Conservation (phyloP, 2,329 filamentous ascomycete species). For the Xylaria sp. region DNA sequence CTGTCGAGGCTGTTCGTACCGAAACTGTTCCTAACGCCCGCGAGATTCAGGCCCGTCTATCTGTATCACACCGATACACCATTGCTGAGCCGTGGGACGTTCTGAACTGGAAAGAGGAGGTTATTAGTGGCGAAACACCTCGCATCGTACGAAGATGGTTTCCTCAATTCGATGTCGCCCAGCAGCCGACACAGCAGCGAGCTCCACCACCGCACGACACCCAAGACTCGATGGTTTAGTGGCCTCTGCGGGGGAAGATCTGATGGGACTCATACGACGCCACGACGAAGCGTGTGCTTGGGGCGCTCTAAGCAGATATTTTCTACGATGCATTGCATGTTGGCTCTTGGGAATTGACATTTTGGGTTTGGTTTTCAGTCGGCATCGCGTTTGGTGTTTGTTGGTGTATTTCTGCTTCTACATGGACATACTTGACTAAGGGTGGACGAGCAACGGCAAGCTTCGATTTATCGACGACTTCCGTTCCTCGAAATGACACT, state of each 20-base stretch:
- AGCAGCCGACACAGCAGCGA: slow-evolving; percentile 38
- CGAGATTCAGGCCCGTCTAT: slow-evolving; percentile 50
- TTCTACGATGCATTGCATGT: slow-evolving; percentile 45
- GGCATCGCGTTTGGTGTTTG: slow-evolving; percentile 51
- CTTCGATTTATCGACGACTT: slow-evolving; percentile 8
- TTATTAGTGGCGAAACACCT: slow-evolving; percentile 55
- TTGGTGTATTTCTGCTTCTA: slow-evolving; percentile 44
- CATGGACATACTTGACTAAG: slow-evolving; percentile 44
- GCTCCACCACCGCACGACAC: slow-evolving; percentile 37
- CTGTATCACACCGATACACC: slow-evolving; percentile 54
- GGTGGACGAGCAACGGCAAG: slow-evolving; percentile 28
- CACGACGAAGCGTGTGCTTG: slow-evolving; percentile 40
- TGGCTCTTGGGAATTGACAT: slow-evolving; percentile 43
- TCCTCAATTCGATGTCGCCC: slow-evolving; percentile 49
- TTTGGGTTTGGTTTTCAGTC: slow-evolving; percentile 44
- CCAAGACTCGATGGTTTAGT: slow-evolving; percentile 49
- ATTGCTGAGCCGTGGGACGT: slow-evolving; percentile 58
- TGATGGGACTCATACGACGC: slow-evolving; percentile 43
- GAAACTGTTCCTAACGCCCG: slow-evolving; percentile 52
- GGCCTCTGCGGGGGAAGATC: slow-evolving; percentile 31
- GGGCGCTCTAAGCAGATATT: slow-evolving; percentile 34
- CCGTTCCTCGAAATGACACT: slow-evolving; percentile 19
- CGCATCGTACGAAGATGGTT: slow-evolving; percentile 59
- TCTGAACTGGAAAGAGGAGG: slow-evolving; percentile 62
- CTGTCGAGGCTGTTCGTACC: slow-evolving; percentile 56